phyloP scores from a whole-genome alignment of 2,329 filamentous ascomycete species.

The Claviceps sp. region DNA sequence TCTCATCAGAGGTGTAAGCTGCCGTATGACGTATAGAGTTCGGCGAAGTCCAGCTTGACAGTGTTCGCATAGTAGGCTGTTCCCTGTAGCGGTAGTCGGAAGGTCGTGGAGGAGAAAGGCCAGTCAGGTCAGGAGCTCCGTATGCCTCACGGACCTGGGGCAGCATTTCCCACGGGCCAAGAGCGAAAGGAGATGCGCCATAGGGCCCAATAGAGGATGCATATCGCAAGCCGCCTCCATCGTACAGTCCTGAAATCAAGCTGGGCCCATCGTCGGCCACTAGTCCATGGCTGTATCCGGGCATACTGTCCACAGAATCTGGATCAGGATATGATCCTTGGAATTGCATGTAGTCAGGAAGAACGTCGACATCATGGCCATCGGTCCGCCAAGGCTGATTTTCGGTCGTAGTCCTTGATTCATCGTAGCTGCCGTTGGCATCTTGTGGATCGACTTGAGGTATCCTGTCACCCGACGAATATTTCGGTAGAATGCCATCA shows the following conservation, averaged over 20 bases:
- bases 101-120: slow-evolving; percentile 22
- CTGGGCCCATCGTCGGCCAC: neutral
- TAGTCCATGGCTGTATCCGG: slow-evolving; percentile 1
- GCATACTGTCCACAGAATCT: neutral
- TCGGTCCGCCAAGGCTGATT: slow-evolving; percentile 1
- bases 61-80: slow-evolving; percentile 3
- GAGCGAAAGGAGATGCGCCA: slow-evolving; percentile 10
- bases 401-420: slow-evolving; percentile 6
- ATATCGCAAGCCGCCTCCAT: slow-evolving; percentile 3
- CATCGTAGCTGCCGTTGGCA: slow-evolving; percentile 4
- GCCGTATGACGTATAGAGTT: neutral
- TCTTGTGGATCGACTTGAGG: neutral
- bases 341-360: slow-evolving; percentile 4
- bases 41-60: slow-evolving; percentile 1
- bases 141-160: slow-evolving; percentile 15
- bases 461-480: slow-evolving; percentile 14
- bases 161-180: slow-evolving; percentile 7
- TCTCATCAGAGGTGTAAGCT: neutral
- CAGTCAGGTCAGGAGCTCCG: slow-evolving; percentile 17
- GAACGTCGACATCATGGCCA: slow-evolving; percentile 1
- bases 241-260: slow-evolving; percentile 6
- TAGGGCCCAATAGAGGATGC: slow-evolving; percentile 6
- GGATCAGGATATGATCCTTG: slow-evolving; percentile 5
- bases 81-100: slow-evolving; percentile 10
- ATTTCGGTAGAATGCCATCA: slow-evolving; percentile 20